These are phyloP conservation scores for Kickxella alabastrina DNA, from an alignment of 192 early-diverging fungal species.

Conservation along the genomic window DNA sequence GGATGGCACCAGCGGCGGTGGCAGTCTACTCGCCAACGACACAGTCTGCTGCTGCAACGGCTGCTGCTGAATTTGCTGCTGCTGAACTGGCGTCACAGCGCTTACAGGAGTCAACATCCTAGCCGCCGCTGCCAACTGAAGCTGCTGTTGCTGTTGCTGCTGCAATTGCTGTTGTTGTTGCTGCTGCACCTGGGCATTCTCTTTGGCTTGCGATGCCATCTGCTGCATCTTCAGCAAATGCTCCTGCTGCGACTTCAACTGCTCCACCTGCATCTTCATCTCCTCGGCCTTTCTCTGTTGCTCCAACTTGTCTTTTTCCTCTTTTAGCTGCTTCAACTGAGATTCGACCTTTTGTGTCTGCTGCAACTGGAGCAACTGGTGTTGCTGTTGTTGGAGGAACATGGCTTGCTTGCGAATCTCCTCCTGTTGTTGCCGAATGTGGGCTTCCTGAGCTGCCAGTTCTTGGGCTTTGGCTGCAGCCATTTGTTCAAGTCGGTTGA, in stretches of 20 bases:
- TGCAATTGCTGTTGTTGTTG: too few species aligned
- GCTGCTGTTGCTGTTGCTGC: slow-evolving; percentile 6
- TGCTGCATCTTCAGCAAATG: slow-evolving; percentile 52
- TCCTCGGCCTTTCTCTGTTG: slow-evolving; percentile 41
- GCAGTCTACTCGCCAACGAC: slow-evolving; percentile 36
- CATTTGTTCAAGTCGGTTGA: slow-evolving; percentile 33
- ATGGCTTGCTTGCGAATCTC: slow-evolving; percentile 45
- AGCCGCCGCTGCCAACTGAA: background rate
- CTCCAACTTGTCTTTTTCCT: slow-evolving; percentile 44
- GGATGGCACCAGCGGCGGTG: slow-evolving; percentile 40
- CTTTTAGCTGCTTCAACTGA: slow-evolving; percentile 45
- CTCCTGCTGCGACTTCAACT: slow-evolving; percentile 40
- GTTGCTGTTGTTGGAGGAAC: slow-evolving; percentile 48
- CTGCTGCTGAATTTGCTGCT: slow-evolving; percentile 2
- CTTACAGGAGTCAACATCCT: too few species aligned
- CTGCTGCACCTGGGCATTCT: slow-evolving; percentile 10
- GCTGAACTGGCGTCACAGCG: background rate
- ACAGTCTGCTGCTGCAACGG: slow-evolving; percentile 19
- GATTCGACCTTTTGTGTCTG: slow-evolving; percentile 51
- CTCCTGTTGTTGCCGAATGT: slow-evolving; percentile 43
- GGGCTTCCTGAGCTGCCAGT: slow-evolving; percentile 38
- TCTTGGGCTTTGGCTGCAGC: slow-evolving; percentile 43
- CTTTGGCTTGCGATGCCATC: slow-evolving; percentile 35
- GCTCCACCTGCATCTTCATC: slow-evolving; percentile 35
- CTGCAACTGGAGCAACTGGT: slow-evolving; percentile 46